A percentile compares a stretch with the other conserved stretches of the same genome.
These are phyloP conservation scores for Vitis cinerea DNA, from an alignment of 164 flowering plant genomes.

Conservation along the genomic window DNA sequence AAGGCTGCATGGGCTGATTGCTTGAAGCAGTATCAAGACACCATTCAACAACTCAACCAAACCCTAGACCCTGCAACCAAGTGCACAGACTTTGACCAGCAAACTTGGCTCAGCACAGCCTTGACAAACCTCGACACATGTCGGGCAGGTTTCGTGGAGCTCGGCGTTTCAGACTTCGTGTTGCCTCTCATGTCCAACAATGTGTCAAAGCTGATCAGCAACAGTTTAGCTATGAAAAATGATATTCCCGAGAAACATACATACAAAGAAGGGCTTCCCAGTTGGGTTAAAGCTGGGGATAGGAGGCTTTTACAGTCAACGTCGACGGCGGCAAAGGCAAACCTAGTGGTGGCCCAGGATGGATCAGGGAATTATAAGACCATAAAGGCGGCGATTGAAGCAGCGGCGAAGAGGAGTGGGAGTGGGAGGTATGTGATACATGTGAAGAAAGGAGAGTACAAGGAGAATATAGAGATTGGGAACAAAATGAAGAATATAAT, in stretches of 20 bases:
- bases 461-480: constrained; percentile 46
- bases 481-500: constrained; percentile 38
- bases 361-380: constrained; percentile 40
- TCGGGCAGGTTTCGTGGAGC: constrained; percentile 39
- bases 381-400: constrained; percentile 34
- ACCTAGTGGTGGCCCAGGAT: constrained; percentile 47
- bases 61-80: constrained; percentile 33
- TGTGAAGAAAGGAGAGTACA: constrained; percentile 48
- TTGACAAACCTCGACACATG: constrained; percentile 59
- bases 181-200: constrained; percentile 42
- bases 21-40: constrained; percentile 37
- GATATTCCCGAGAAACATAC: neutral
- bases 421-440: constrained; percentile 45
- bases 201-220: constrained; percentile 45
- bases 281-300: constrained; percentile 28
- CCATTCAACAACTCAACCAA: constrained; percentile 44
- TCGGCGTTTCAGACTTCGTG: constrained; percentile 29
- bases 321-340: constrained; percentile 7
- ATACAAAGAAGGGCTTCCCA: constrained; percentile 25
- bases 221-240: constrained; percentile 37
- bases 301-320: constrained; percentile 32
- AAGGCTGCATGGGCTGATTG: constrained; percentile 57
- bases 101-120: constrained; percentile 65
- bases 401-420: constrained; percentile 30
- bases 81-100: constrained; percentile 37